A percentile compares a stretch with the other conserved stretches of the same genome.
These are phyloP conservation scores for Pachyrhizus erosus DNA, from an alignment of 306 rosid species.

Conservation along the genomic window DNA sequence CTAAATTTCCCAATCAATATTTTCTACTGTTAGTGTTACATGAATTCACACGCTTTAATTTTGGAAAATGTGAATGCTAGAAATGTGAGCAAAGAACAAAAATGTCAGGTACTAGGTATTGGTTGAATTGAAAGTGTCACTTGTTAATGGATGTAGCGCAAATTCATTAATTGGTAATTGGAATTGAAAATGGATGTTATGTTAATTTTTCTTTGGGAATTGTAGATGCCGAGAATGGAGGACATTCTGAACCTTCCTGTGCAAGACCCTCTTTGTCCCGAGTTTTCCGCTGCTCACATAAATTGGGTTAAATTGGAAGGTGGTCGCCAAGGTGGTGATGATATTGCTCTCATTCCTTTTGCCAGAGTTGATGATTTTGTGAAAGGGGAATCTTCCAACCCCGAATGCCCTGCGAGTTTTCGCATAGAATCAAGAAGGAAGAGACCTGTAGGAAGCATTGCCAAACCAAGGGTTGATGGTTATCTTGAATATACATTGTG, in stretches of 20 bases:
- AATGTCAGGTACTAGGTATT: neutral
- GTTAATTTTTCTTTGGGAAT: slow-evolving; percentile 12
- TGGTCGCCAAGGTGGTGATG: slow-evolving; percentile 87
- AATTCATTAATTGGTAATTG: neutral
- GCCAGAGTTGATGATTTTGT: slow-evolving; percentile 83
- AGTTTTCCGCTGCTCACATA: slow-evolving; percentile 70
- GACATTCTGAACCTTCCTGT: slow-evolving; percentile 82
- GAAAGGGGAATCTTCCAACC: slow-evolving; percentile 76
- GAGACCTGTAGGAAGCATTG: slow-evolving; percentile 65
- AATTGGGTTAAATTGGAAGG: slow-evolving; percentile 80
- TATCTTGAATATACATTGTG: slow-evolving; percentile 82
- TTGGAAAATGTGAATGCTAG: neutral
- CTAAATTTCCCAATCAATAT: neutral
- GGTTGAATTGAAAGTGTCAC: neutral
- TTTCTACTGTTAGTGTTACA: slow-evolving; percentile 1
- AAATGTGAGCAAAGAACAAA: neutral
- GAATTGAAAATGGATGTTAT: neutral
- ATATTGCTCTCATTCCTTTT: slow-evolving; percentile 75
- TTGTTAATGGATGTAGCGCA: neutral
- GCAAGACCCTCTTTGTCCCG: slow-evolving; percentile 69
- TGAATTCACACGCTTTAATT: neutral
- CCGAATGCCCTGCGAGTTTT: slow-evolving; percentile 74
- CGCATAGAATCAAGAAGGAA: slow-evolving; percentile 79
- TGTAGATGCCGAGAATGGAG: slow-evolving; percentile 82
- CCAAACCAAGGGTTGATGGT: slow-evolving; percentile 86